Conservation (phyloP, 805 yeast genomes). For the Yarrowia sp. region DNA sequence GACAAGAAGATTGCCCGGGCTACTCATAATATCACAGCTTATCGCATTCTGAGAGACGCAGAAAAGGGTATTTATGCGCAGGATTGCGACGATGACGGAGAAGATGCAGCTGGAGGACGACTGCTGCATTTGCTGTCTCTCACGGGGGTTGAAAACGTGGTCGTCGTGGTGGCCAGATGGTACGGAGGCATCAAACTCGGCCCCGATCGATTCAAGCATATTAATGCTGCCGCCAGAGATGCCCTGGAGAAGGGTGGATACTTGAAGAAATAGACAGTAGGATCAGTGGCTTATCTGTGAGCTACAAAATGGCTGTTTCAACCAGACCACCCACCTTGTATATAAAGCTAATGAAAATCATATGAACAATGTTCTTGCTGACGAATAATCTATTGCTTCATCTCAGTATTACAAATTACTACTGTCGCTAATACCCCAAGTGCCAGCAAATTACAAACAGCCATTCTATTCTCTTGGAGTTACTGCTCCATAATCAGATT, state of each 20-base stretch:
- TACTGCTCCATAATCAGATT: too few relatives aligned
- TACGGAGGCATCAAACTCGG: conserved; percentile 92
- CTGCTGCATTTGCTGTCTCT: conserved; percentile 68
- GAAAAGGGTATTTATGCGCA: conserved; percentile 63
- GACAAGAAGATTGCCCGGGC: conserved; percentile 75
- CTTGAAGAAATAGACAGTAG: conserved; percentile 1
- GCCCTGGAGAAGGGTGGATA: conserved; percentile 71
- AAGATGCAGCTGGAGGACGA: conserved; percentile 92
- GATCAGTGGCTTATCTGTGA: too few relatives aligned
- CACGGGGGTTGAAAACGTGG: conserved; percentile 78
- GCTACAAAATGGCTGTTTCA: too few relatives aligned
- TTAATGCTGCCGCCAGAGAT: conserved; percentile 85
- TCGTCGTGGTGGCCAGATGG: conserved; percentile 91
- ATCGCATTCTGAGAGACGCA: conserved; percentile 66
- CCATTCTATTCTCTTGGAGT: too few relatives aligned
- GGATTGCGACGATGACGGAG: conserved; percentile 97
- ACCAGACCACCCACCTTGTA: too few relatives aligned
- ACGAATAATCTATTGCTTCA: too few relatives aligned
- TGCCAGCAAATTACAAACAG: too few relatives aligned
- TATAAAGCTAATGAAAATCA: too few relatives aligned
- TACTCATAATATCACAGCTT: conserved; percentile 83
- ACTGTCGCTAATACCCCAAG: too few relatives aligned
- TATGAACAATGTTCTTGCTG: too few relatives aligned
- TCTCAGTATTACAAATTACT: too few relatives aligned
- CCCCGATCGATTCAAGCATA: conserved; percentile 89